Evolutionary conservation across 352 stramenopile species (phyloP).

Genomic region (Globisporangium paroecandrum): DNA sequence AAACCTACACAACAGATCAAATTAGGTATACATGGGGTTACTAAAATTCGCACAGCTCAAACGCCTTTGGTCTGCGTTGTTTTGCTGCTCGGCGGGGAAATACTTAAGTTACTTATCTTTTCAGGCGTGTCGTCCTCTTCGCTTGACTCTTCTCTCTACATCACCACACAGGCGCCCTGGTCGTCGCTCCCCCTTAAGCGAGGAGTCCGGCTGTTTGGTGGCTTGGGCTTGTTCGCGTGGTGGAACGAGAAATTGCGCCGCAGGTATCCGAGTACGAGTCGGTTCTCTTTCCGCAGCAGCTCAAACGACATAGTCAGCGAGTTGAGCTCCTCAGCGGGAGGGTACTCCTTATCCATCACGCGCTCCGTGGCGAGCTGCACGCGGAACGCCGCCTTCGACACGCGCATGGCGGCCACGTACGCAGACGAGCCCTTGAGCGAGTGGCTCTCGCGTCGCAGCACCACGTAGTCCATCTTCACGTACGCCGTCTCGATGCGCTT

Average conservation of each 20-base stretch:
- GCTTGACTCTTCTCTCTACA: constrained; percentile 31
- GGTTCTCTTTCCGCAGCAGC: constrained; percentile 73
- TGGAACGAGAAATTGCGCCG: constrained; percentile 82
- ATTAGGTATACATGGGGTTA: not conserved
- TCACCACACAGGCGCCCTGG: constrained; percentile 60
- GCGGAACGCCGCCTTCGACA: constrained; percentile 80
- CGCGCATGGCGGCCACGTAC: constrained; percentile 78
- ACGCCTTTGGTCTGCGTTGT: not conserved
- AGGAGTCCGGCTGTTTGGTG: constrained; percentile 26
- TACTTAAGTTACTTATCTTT: constrained; percentile 22
- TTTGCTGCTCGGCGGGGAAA: not conserved
- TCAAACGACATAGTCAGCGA: constrained; percentile 46
- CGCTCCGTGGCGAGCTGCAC: constrained; percentile 74
- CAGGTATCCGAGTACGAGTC: constrained; percentile 70
- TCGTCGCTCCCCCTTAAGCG: constrained; percentile 23
- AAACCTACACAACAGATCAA: not conserved
- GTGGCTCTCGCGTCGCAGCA: constrained; percentile 72
- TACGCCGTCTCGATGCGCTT: constrained; percentile 67
- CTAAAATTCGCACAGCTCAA: not conserved
- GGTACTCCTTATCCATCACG: constrained; percentile 54
- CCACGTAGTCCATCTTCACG: constrained; percentile 44
- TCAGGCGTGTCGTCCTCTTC: not conserved
- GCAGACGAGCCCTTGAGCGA: constrained; percentile 87
- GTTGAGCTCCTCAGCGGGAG: constrained; percentile 28
- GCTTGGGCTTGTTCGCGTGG: constrained; percentile 26